Evolutionary conservation across 2,329 filamentous ascomycete species (phyloP).

Genomic region (Phialemoniopsis sp.): DNA sequence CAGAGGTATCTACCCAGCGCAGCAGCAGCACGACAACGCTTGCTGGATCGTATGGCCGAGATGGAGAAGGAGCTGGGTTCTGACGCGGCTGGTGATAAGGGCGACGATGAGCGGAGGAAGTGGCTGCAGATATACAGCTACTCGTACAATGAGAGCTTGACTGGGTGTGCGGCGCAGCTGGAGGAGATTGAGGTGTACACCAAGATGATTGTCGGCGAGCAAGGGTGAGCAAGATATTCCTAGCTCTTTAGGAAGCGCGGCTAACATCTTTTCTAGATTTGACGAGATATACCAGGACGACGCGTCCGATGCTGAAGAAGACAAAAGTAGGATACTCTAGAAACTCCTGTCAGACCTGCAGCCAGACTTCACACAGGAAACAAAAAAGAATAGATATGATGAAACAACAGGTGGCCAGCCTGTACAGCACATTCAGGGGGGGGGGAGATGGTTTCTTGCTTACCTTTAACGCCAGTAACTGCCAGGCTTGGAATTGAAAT

Average conservation of each 20-base stretch:
- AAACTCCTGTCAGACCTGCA: no score
- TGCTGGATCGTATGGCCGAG: slow-evolving; percentile 45
- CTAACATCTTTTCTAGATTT: neutral
- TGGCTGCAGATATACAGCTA: slow-evolving; percentile 56
- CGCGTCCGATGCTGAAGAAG: neutral
- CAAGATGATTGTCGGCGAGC: slow-evolving; percentile 54
- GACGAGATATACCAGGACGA: neutral
- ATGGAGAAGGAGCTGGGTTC: slow-evolving; percentile 34
- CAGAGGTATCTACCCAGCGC: slow-evolving; percentile 52
- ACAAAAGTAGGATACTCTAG: no score
- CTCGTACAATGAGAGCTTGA: slow-evolving; percentile 48
- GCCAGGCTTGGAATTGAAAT: no score
- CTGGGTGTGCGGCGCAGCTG: slow-evolving; percentile 49
- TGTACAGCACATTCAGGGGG: no score
- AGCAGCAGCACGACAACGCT: slow-evolving; percentile 44
- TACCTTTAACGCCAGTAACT: no score
- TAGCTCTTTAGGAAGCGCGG: no score
- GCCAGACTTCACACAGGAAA: no score
- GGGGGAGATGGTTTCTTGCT: no score
- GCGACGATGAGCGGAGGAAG: slow-evolving; percentile 32
- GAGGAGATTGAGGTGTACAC: slow-evolving; percentile 51
- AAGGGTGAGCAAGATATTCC: slow-evolving; percentile 26
- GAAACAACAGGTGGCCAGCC: no score
- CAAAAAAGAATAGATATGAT: no score
- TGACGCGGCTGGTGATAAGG: slow-evolving; percentile 12